These are phyloP conservation scores for Angophora floribunda DNA, from an alignment of 345 rosid species.

Conservation along the genomic window DNA sequence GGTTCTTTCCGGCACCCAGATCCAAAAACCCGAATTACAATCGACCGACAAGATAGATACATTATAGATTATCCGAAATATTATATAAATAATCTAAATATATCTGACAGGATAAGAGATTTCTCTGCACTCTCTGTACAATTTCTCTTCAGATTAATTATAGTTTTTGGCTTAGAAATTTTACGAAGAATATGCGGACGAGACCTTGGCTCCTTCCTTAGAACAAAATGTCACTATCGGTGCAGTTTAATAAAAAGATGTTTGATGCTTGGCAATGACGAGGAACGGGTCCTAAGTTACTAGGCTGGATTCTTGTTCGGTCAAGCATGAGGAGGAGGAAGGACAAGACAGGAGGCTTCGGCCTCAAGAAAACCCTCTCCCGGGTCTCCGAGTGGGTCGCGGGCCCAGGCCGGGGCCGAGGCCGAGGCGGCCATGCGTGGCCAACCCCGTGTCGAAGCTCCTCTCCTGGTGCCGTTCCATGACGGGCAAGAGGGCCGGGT, in stretches of 20 bases:
- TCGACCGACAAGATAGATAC: background rate
- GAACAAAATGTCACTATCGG: background rate
- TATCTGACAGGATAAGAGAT: background rate
- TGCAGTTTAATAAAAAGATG: background rate
- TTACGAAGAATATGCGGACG: background rate
- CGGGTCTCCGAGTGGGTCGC: constrained; percentile 37
- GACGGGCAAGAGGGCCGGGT: constrained; percentile 26
- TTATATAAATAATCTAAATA: no score
- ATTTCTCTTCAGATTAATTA: background rate
- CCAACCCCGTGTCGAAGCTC: constrained; percentile 32
- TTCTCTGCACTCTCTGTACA: background rate
- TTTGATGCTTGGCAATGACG: background rate
- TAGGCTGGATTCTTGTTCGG: background rate
- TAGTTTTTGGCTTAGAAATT: background rate
- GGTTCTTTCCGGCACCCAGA: background rate
- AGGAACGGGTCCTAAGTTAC: background rate
- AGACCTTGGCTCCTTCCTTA: background rate
- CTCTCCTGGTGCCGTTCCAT: constrained; percentile 48
- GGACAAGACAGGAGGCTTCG: constrained; percentile 37
- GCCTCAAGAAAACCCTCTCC: constrained; percentile 31
- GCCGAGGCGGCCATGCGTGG: background rate
- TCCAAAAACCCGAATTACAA: background rate
- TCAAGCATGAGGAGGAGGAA: constrained; percentile 5
- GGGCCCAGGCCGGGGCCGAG: background rate
- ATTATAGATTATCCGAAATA: no score